These are phyloP conservation scores for Coffea canephora DNA, from an alignment of 257 asterid species.

Conservation along the genomic window DNA sequence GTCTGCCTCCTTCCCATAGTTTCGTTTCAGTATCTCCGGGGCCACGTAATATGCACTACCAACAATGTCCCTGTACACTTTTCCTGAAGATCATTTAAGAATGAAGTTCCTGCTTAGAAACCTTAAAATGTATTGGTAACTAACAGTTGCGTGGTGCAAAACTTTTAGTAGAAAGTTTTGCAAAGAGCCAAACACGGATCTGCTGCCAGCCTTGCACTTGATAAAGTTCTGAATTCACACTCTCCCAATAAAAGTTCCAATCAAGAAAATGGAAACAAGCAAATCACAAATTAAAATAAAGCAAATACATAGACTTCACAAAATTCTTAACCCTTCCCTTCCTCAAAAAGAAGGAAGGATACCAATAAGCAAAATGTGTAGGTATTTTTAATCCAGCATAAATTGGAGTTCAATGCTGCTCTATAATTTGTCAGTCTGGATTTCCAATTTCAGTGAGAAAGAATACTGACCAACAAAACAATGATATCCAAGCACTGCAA, in stretches of 20 bases:
- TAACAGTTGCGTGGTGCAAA: not conserved
- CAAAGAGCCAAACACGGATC: not conserved
- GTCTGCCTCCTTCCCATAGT: slow-evolving; percentile 40
- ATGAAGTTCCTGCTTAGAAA: not conserved
- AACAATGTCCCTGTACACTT: slow-evolving; percentile 27
- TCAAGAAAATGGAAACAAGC: not conserved
- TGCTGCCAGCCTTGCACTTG: not conserved
- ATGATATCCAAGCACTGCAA: too few species aligned
- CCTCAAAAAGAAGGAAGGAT: not conserved
- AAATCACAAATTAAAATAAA: not conserved
- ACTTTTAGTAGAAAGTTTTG: not conserved
- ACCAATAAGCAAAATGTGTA: not conserved
- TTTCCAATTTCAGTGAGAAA: too few species aligned
- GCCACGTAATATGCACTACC: slow-evolving; percentile 50
- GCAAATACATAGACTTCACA: not conserved
- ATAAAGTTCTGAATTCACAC: too few species aligned
- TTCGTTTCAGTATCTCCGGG: slow-evolving; percentile 33
- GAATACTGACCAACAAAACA: not conserved
- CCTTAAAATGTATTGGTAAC: not conserved
- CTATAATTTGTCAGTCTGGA: not conserved
- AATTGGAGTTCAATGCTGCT: not conserved
- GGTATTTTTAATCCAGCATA: not conserved
- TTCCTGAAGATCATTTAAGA: slow-evolving; percentile 22
- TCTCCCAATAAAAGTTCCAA: not conserved
- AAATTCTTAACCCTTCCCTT: not conserved